These are phyloP conservation scores for Hypholoma fasciculare DNA, from an alignment of 768 basidiomycete genomes.

Conservation along the genomic window DNA sequence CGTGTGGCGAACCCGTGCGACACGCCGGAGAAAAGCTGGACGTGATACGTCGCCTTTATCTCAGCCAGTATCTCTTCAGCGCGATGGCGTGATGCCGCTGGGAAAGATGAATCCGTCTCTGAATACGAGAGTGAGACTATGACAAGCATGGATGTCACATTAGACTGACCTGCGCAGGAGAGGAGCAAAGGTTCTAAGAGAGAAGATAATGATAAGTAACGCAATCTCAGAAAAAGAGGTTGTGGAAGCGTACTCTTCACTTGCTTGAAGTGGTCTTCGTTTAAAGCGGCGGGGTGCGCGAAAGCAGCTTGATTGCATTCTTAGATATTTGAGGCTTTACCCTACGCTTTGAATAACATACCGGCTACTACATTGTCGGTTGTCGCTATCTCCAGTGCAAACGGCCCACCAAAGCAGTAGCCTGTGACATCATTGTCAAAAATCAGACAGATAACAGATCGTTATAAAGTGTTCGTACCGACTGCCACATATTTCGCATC, in stretches of 20 bases:
- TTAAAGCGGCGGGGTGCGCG: constrained; percentile 54
- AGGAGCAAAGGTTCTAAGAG: constrained; percentile 50
- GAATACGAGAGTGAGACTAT: neutral
- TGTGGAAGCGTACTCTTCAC: constrained; percentile 38
- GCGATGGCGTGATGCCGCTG: constrained; percentile 47
- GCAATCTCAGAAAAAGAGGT: too few species aligned
- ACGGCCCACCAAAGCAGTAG: constrained; percentile 61
- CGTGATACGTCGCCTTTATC: constrained; percentile 50
- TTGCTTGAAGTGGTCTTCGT: constrained; percentile 46
- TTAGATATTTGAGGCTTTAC: neutral
- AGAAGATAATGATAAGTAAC: neutral
- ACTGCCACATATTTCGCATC: constrained; percentile 44
- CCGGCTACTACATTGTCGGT: constrained; percentile 50
- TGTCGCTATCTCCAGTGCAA: constrained; percentile 44
- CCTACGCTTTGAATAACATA: constrained; percentile 18
- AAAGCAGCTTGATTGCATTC: constrained; percentile 43
- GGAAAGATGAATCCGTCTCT: constrained; percentile 60
- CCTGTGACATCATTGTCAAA: constrained; percentile 29
- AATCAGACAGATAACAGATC: neutral
- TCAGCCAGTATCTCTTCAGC: constrained; percentile 58
- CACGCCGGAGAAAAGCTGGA: constrained; percentile 57
- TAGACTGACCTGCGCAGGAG: constrained; percentile 49
- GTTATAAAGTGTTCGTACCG: constrained; percentile 30
- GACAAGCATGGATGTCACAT: neutral
- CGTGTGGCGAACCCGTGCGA: constrained; percentile 50